These are phyloP conservation scores for Tetrahymena borealis DNA, from an alignment of 73 alveolate species.

Conservation along the genomic window DNA sequence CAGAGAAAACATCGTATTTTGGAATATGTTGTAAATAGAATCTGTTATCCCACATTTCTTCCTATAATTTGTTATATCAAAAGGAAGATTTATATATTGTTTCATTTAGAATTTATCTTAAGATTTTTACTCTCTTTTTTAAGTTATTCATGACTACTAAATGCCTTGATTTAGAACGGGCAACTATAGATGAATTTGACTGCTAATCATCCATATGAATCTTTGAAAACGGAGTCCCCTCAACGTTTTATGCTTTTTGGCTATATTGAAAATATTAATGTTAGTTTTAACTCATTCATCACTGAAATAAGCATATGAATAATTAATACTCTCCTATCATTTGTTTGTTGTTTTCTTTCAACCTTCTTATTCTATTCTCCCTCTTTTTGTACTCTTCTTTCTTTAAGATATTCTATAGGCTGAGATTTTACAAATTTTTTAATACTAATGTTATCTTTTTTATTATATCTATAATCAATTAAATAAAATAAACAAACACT, in stretches of 20 bases:
- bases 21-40: neutral
- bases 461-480: neutral
- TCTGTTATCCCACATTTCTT: neutral
- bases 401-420: neutral
- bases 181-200: neutral
- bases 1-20: neutral
- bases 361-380: neutral
- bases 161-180: neutral
- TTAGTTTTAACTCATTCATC: no score
- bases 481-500: neutral
- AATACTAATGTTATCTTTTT: neutral
- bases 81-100: neutral
- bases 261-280: neutral
- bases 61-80: neutral
- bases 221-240: slow-evolving; percentile 1
- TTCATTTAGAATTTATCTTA: neutral
- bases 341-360: neutral
- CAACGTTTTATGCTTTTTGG: neutral
- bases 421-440: neutral
- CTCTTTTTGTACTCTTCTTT: neutral
- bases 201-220: neutral
- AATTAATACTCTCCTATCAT: neutral
- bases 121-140: neutral
- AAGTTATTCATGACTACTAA: neutral
- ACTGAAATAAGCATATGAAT: no score